phyloP scores from a whole-genome alignment of 2,329 filamentous ascomycete species.

The Penicillium sp. region DNA sequence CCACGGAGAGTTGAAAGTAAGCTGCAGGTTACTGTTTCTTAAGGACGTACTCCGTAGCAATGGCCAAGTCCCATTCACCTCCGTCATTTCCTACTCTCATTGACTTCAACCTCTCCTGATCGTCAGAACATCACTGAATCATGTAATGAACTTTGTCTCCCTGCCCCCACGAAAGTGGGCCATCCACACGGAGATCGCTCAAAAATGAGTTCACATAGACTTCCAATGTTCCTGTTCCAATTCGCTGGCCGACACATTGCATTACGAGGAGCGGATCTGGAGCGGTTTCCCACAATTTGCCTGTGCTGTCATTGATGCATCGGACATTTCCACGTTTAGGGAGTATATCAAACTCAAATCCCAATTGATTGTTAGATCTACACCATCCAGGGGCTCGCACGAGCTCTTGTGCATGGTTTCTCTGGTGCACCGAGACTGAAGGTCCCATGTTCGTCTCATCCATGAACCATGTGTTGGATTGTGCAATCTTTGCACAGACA shows the following conservation, averaged over 20 bases:
- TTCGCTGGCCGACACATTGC: background rate
- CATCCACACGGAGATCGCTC: background rate
- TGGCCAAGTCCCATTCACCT: background rate
- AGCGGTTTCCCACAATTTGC: background rate
- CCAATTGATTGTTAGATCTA: slow-evolving; percentile 4
- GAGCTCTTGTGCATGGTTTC: background rate
- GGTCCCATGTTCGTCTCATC: background rate
- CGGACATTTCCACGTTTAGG: background rate
- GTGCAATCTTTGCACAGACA: background rate
- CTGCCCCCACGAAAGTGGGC: background rate
- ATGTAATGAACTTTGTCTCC: background rate
- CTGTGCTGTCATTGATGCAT: background rate
- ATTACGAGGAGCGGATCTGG: background rate
- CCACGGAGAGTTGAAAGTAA: slow-evolving; percentile 20
- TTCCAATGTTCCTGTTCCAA: background rate
- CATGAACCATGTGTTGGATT: background rate
- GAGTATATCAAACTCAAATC: background rate
- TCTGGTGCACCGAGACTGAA: background rate
- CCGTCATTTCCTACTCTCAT: background rate
- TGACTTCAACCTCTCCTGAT: background rate
- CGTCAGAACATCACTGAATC: background rate
- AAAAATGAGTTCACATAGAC: background rate
- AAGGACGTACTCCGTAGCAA: too few relatives aligned
- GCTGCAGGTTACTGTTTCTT: too few relatives aligned
- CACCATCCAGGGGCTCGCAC: background rate